Conservation (phyloP, 2,329 filamentous ascomycete genomes). For the Arthrobotrys pseudoclavata region DNA sequence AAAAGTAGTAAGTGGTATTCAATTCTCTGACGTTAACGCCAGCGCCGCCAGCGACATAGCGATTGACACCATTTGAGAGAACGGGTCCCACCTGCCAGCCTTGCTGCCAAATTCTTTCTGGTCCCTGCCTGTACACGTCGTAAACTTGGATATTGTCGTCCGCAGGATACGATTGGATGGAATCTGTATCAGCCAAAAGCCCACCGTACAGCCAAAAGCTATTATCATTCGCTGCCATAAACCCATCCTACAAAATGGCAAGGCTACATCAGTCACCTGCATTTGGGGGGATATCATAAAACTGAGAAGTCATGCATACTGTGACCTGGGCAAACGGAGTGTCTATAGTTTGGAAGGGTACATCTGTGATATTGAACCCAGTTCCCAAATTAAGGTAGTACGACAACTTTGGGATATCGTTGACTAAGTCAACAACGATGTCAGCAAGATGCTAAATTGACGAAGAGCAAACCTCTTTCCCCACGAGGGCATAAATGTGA, state of each 20-base stretch:
- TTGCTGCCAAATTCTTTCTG: constrained; percentile 39
- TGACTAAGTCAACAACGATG: constrained; percentile 29
- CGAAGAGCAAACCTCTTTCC: neutral
- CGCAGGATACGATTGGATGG: constrained; percentile 33
- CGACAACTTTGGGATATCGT: constrained; percentile 37
- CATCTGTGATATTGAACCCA: constrained; percentile 48
- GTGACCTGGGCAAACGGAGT: constrained; percentile 48
- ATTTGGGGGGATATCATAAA: neutral
- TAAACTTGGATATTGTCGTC: constrained; percentile 55
- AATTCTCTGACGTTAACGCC: constrained; percentile 61
- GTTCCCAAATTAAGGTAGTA: constrained; percentile 54
- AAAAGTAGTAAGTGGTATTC: constrained; percentile 53
- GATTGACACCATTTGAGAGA: constrained; percentile 46
- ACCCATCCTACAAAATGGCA: constrained; percentile 51
- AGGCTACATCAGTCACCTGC: constrained; percentile 7
- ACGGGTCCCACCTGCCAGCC: constrained; percentile 39
- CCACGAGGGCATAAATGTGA: constrained; percentile 25
- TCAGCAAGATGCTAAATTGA: constrained; percentile 26
- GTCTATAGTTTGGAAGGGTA: constrained; percentile 50
- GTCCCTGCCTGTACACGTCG: constrained; percentile 60
- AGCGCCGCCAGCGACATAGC: constrained; percentile 61
- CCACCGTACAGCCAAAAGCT: constrained; percentile 63
- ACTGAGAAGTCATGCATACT: constrained; percentile 22
- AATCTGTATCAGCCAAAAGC: constrained; percentile 54
- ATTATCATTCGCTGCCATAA: constrained; percentile 63